Evolutionary conservation across 2,329 filamentous ascomycete species (phyloP), one percentile per base, ranked within the genome.

Genomic region (Dendryphion nanum): DNA sequence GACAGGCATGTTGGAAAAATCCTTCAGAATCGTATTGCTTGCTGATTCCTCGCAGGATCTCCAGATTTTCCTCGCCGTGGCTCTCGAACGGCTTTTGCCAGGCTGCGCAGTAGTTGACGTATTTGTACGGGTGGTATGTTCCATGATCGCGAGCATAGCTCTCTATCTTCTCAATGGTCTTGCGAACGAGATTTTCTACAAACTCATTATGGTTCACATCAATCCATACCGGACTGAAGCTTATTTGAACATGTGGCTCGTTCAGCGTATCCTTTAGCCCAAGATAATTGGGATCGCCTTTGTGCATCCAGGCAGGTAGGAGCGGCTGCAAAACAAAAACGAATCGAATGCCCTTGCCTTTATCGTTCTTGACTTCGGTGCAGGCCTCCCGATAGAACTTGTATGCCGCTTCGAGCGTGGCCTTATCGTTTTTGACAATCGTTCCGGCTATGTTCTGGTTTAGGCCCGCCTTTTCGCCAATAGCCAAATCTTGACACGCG

Each of bases 51-150:
- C 40, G 44, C 42, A 68, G 33, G 4, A 55, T 51, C n/a, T 45
- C 39, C 33, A 53, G 33, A 30, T 53, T 61, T 8, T 49, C 51
- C 15, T 48, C 35, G 4, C 64, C 62, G 30, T 66, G 63, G 3
- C 57, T 46, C 3, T 45, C 47, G 30, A 68, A 58, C 1, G 62
- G 64, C 20, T 60, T 57, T 44, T 69, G 67, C 58, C 61, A 67
- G 12, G 42, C 46, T 5, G 48, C 60, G 6, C 63, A 65, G 36
- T 69, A 68, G 31, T 65, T 68, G 18, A 63, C 28, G 24, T 65
- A 63, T 7, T 45, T 41, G 33, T 53, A 57, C 2, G 38, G 45
- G 42, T 59, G 47, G 5, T 20, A 28, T 2, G 44, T 59, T 3
- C 35, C 40, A 18, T 42, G 35, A 8, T 23, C 29, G 7, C 24